Base-by-base conservation (phyloP, 164 flowering plant genomes). In the Magnolia sinica region DNA sequence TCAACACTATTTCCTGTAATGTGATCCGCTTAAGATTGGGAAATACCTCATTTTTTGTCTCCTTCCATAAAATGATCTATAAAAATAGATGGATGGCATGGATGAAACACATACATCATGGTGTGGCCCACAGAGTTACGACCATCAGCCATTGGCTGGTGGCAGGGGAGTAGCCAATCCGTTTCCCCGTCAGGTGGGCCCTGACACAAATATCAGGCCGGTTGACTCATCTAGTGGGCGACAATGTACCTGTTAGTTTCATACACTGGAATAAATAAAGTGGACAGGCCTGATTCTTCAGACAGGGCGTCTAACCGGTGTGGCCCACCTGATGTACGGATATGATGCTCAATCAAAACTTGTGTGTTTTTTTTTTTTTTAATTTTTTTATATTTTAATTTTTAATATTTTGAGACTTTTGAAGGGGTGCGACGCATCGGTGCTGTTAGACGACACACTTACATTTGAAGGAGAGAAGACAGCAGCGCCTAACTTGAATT, bases 361-460 rank as follows among this genome's bases (percentile, higher is more conserved):
- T 8, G 11, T 58, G 9, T 58, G 2, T 18, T 11, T 7, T 18
- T 58, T 58, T 18, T 1, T 13, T 59, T 2, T 19, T 13, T 59
- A 27, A 23, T 31, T 31, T 31, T 31, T 31, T 31, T 31, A 2
- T 31, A 0, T 23, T 23, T 23, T 23, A 27, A 27, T 1, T 22
- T n/a, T 22, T n/a, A 19, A 7, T 18, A 24, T 23, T 24, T 29
- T 14, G 11, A 22, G 29, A 1, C 50, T 58, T 69, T 73, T 79
- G 73, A 83, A 94, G 98, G 97, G 98, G 0, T 92, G 97, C 74
- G 98, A 91, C 80, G 97, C 87, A 23, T 94, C 97, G 3, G 91
- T 94, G 27, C 71, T 92, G 79, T 79, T 94, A 52, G 97, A 94
- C 69, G 95, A 91, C 65, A 85, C 85, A 1, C 72, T 50, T 2